Conservation (phyloP, 2,329 filamentous ascomycete species). For the Neonectria faginata region DNA sequence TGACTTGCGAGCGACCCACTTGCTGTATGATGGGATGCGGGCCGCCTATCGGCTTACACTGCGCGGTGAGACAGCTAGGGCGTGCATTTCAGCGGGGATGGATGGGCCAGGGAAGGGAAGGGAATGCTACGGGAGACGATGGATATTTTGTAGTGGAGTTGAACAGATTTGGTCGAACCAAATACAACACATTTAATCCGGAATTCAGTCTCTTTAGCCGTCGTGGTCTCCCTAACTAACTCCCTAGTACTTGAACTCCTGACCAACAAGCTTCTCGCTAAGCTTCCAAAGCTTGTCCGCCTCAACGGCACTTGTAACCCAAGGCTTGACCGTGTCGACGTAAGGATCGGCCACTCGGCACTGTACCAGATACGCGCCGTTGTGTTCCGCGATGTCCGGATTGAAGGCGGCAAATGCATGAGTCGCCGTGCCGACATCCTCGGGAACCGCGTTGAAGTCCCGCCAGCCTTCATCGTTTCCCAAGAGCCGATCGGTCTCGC, state of each 20-base stretch:
- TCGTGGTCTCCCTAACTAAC: background rate
- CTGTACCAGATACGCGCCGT: slow-evolving; percentile 49
- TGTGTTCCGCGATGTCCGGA: slow-evolving; percentile 49
- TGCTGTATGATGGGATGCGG: background rate
- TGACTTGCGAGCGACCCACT: background rate
- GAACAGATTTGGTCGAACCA: too few species aligned
- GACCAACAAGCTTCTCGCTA: slow-evolving; percentile 59
- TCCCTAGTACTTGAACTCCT: slow-evolving; percentile 51
- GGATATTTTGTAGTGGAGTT: background rate
- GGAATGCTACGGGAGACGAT: background rate
- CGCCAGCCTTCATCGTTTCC: slow-evolving; percentile 42
- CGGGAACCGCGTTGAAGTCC: slow-evolving; percentile 36
- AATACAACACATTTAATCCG: background rate
- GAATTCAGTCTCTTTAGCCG: too few species aligned
- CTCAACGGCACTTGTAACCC: slow-evolving; percentile 48
- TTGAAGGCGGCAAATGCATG: slow-evolving; percentile 54
- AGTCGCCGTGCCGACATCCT: slow-evolving; percentile 49
- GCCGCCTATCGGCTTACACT: slow-evolving; percentile 20
- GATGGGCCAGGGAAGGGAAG: background rate
- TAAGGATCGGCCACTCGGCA: slow-evolving; percentile 49
- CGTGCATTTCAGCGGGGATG: background rate
- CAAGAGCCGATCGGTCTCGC: slow-evolving; percentile 35
- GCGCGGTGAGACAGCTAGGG: background rate
- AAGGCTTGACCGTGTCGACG: slow-evolving; percentile 45
- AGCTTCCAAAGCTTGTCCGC: slow-evolving; percentile 60